Base-by-base conservation (phyloP, 352 stramenopile species). In the Pythium phragmitis region DNA sequence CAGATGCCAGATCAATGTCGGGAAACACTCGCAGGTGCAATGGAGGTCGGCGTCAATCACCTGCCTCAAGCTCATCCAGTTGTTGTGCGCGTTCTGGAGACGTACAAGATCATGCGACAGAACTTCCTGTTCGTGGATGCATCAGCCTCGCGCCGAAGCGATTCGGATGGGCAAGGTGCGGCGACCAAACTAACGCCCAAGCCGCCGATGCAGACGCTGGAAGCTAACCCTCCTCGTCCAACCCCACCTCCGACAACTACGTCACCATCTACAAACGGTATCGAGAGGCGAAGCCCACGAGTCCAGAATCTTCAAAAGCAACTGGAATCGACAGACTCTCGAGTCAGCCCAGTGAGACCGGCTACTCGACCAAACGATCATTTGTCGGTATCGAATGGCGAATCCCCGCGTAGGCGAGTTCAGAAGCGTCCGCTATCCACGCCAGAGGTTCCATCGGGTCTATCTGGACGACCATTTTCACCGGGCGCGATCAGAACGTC, bases 101-200 rank as follows among this genome's bases (percentile, higher is more conserved):
- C 80, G 30, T 90, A 85, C 69, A 90, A 90, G 57, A 65, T 86
- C 14, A 80, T 90, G 74, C 71, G 80, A 23, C 73, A 85, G 67
- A 84, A 77, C 39, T 90, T 90, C 47, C 50, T 90, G 28, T 85
- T 87, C 47, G 74, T 58, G 39, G 72, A 68, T 12, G 9, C 59
- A 11, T 30, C 61, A 19, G 37, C 14, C 37, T 16, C 13, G 2
- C 60, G 39, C 21, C 30, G 21, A 7, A 34, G 39, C 12, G 23
- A 60, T 7, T 51, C 41, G 5, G 16, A 49, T 48, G 21, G 21
- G 13, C 23, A 37, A 23, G n/a, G 21, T 23, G 45, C 13, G 7
- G 23, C 60, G 41, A 48, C 50, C 56, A 48, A 60, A 34, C 19
- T 9, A n/a, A 52, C 42, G 3, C 37, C 30, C 13, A 46, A 61